phyloP scores from a whole-genome alignment of 495 filamentous ascomycete species.

The Penicillium desertorum region DNA sequence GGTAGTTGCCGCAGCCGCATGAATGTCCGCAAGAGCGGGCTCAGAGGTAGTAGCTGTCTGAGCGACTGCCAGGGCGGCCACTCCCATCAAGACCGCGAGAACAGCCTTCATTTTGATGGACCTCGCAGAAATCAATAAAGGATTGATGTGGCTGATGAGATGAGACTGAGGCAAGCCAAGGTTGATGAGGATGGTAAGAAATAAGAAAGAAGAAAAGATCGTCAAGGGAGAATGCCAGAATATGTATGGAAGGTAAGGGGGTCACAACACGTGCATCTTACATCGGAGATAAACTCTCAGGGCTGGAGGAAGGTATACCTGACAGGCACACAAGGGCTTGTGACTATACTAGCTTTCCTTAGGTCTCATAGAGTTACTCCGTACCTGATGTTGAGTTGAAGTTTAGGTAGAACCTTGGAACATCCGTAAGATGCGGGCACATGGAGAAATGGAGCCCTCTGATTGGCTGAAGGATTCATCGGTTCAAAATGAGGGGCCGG shows the following conservation, averaged over 20 bases:
- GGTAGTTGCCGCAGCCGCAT: constrained; percentile 30
- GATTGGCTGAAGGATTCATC: not conserved
- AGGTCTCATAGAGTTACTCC: not conserved
- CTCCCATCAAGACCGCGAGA: constrained; percentile 22
- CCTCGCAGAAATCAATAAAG: not conserved
- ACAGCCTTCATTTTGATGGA: constrained; percentile 28
- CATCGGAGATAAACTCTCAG: not conserved
- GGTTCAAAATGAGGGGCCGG: not conserved
- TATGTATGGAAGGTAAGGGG: not conserved
- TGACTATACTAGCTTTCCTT: not conserved
- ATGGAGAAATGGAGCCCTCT: not conserved
- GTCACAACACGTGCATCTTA: constrained; percentile 3
- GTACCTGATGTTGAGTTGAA: not conserved
- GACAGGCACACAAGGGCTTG: not conserved
- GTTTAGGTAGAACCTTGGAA: not conserved
- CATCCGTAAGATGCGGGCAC: not conserved
- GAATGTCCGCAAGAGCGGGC: constrained; percentile 32
- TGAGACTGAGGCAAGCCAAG: not conserved
- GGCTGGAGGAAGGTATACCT: not conserved
- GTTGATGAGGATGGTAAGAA: not conserved
- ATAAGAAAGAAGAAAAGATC: not conserved
- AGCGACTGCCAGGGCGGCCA: constrained; percentile 26
- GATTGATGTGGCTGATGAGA: constrained; percentile 3
- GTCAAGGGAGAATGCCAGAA: not conserved
- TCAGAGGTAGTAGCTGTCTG: constrained; percentile 28